These are phyloP conservation scores for Arachis hypogaea DNA, from an alignment of 306 rosid species.

Conservation along the genomic window DNA sequence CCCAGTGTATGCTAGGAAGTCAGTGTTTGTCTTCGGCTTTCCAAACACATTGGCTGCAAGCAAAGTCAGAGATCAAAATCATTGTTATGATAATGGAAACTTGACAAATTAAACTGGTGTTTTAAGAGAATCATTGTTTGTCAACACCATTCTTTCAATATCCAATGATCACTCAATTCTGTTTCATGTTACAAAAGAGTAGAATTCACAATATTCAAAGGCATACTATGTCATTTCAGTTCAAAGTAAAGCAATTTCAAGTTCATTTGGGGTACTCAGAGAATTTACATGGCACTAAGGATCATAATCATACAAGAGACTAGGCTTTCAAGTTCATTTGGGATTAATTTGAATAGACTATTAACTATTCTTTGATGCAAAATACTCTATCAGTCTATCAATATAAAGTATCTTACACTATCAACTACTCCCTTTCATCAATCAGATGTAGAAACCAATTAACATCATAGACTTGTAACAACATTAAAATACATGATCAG, in stretches of 20 bases:
- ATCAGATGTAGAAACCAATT: too few species aligned
- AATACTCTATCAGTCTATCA: too few species aligned
- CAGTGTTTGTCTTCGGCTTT: slow-evolving; percentile 85
- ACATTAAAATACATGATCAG: not conserved
- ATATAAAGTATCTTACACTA: too few species aligned
- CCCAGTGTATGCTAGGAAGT: slow-evolving; percentile 76
- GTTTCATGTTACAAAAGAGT: not conserved
- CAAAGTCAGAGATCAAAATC: not conserved
- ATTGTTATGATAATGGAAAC: too few species aligned
- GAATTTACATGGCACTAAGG: slow-evolving; percentile 12
- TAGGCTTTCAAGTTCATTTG: too few species aligned
- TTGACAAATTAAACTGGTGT: too few species aligned
- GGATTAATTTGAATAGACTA: too few species aligned
- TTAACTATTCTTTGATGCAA: too few species aligned
- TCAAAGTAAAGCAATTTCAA: slow-evolving; percentile 10
- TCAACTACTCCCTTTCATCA: too few species aligned
- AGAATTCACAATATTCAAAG: not conserved
- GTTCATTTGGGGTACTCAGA: not conserved
- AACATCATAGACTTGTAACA: too few species aligned
- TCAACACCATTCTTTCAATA: too few species aligned
- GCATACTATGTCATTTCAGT: not conserved
- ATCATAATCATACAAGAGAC: not conserved
- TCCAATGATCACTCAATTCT: slow-evolving; percentile 15
- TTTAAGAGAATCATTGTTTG: too few species aligned
- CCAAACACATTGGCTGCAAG: slow-evolving; percentile 90